A percentile compares a stretch with the other conserved stretches of the same genome.
Conservation (phyloP, 768 basidiomycete genomes). For the Agaricus sinodeliciosus region DNA sequence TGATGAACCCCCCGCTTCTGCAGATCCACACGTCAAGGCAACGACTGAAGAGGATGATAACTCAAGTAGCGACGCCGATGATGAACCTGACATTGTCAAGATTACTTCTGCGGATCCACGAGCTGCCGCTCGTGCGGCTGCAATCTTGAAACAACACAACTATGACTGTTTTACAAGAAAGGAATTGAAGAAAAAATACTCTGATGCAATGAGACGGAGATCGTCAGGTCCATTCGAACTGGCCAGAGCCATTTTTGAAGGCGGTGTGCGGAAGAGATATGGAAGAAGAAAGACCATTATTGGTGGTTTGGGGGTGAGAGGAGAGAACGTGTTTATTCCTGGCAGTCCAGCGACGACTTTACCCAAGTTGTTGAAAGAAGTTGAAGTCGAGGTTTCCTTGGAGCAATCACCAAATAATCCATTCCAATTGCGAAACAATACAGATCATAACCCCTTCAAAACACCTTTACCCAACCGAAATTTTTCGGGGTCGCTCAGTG, state of each 20-base stretch:
- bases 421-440: background rate
- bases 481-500: too few species aligned
- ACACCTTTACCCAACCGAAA: constrained; percentile 18
- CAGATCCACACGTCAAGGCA: too few species aligned
- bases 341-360: constrained; percentile 49
- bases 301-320: constrained; percentile 35
- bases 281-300: constrained; percentile 25
- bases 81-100: constrained; percentile 59
- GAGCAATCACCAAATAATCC: constrained; percentile 8
- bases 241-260: constrained; percentile 13
- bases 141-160: constrained; percentile 87
- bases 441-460: constrained; percentile 17
- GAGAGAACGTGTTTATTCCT: constrained; percentile 48
- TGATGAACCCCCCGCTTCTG: too few species aligned
- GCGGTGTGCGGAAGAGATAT: constrained; percentile 29
- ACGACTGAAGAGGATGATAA: constrained; percentile 24
- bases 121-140: constrained; percentile 89
- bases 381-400: constrained; percentile 41
- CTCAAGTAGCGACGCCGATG: constrained; percentile 25
- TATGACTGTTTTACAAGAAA: constrained; percentile 73
- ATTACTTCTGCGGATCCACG: constrained; percentile 80
- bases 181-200: constrained; percentile 25
- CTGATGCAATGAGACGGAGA: constrained; percentile 22
- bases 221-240: constrained; percentile 21
- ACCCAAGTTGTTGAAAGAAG: constrained; percentile 51